Base-by-base conservation (phyloP, 78 protist genomes). In the Paratrimastix pyriformis region DNA sequence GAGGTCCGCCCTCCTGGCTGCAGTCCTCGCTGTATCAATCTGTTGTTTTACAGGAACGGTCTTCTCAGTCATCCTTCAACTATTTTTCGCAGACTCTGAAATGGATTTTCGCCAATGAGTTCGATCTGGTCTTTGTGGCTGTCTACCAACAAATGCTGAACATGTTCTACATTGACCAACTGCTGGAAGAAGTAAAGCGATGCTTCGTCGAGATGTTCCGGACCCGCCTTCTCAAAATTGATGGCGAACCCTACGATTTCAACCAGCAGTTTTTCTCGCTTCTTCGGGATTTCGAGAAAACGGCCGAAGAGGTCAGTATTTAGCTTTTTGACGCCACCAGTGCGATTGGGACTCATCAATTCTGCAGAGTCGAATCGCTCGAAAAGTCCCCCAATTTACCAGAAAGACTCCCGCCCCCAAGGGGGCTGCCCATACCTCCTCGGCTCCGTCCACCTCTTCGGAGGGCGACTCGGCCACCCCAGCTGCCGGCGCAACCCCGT, bases 101-200 rank as follows among this genome's bases (percentile, higher is more conserved):
- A 15, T 84, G 88, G 88, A 18, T n/a, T 30, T 55, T 84, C 24
- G 77, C 38, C 33, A 84, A 84, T 50, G 77, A 84, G 32, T 40
- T 39, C 32, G 84, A 65, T 13, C 79, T 84, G 45, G 55, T 84
- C 32, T 74, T 79, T 42, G 80, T 79, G 21, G 79, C 62, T 0
- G 82, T 76, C 33, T 66, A 77, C 54, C 79, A 50, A 48, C 55
- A 38, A 13, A 0, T 50, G 45, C 73, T 77, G 21, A 8, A 3
- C 13, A 35, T 72, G 77, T 15, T 42, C 29, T 43, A 38, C 44
- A 29, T 72, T 3, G 77, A 72, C 4, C 60, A 52, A 35, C 77
- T 72, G 3, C 62, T 72, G 26, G 65, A 72, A 43, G 62, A 54
- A 0, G 26, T 54, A 0, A 55, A 48, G 65, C 0, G 1, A 0